Evolutionary conservation across 805 yeast species (phyloP).

Genomic region (Blastobotrys americana): DNA sequence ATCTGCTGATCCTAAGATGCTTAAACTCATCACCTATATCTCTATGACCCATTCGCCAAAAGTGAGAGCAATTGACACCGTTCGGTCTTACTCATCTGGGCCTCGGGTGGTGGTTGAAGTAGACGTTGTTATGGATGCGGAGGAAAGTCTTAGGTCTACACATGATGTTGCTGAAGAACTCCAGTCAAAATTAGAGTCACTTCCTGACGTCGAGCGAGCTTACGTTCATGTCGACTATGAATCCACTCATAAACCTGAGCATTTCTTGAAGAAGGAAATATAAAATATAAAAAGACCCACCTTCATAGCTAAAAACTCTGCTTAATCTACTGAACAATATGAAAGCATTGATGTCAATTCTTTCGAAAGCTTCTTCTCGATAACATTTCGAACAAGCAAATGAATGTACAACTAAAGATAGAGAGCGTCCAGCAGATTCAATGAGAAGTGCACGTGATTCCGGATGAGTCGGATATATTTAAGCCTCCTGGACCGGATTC

Average conservation of each 20-base stretch:
- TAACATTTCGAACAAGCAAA: no score
- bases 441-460: no score
- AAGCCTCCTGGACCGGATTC: no score
- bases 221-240: constrained; percentile 57
- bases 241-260: constrained; percentile 8
- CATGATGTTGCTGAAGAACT: constrained; percentile 64
- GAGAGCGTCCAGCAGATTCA: no score
- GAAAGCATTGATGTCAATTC: no score
- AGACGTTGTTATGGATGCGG: constrained; percentile 46
- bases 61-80: constrained; percentile 47
- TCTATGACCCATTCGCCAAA: constrained; percentile 52
- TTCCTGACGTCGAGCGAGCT: constrained; percentile 59
- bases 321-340: no score
- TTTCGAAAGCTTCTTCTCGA: no score
- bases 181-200: constrained; percentile 57
- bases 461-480: no score
- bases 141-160: constrained; percentile 44
- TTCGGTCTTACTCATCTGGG: constrained; percentile 57
- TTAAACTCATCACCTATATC: constrained; percentile 49
- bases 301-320: no score
- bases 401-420: no score
- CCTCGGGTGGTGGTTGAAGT: constrained; percentile 59
- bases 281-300: no score
- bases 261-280: constrained; percentile 6
- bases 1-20: constrained; percentile 45